These are phyloP conservation scores for Russula compacta DNA, from an alignment of 768 basidiomycete genomes.

Conservation along the genomic window DNA sequence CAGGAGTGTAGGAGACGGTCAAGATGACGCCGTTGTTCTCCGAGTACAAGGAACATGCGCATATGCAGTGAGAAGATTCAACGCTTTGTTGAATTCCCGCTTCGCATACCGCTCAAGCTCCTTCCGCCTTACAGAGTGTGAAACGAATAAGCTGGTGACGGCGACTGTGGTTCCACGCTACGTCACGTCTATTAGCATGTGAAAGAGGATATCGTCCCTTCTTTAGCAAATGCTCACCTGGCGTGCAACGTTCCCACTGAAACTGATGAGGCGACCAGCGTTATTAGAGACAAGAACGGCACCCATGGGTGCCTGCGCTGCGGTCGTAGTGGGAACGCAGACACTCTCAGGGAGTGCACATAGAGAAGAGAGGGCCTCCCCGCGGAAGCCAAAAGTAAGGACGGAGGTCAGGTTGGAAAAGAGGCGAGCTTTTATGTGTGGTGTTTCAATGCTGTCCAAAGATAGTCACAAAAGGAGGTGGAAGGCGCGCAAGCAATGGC, in stretches of 20 bases:
- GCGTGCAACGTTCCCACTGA: no score
- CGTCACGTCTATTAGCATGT: not conserved
- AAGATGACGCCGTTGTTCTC: conserved; percentile 57
- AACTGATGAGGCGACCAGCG: no score
- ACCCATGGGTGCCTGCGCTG: no score
- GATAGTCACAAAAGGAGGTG: not conserved
- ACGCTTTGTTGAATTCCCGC: conserved; percentile 79
- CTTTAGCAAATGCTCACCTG: not conserved
- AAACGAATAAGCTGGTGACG: conserved; percentile 62
- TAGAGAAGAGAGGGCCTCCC: conserved; percentile 92
- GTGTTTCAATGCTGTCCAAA: conserved; percentile 66
- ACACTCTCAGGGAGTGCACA: no score
- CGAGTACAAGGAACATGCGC: conserved; percentile 72
- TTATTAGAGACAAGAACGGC: no score
- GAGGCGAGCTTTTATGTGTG: conserved; percentile 85
- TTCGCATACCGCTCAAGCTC: conserved; percentile 85
- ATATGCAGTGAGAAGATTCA: conserved; percentile 79
- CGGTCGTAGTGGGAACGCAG: no score
- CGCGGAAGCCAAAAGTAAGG: conserved; percentile 86
- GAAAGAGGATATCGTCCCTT: not conserved
- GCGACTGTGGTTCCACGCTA: conserved; percentile 84
- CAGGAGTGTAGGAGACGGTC: conserved; percentile 56
- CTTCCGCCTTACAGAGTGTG: conserved; percentile 85
- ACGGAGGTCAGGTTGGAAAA: conserved; percentile 67
- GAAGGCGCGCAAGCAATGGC: not conserved